Base-by-base conservation (phyloP, 2,329 filamentous ascomycete genomes). In the Aureobasidium sp. region DNA sequence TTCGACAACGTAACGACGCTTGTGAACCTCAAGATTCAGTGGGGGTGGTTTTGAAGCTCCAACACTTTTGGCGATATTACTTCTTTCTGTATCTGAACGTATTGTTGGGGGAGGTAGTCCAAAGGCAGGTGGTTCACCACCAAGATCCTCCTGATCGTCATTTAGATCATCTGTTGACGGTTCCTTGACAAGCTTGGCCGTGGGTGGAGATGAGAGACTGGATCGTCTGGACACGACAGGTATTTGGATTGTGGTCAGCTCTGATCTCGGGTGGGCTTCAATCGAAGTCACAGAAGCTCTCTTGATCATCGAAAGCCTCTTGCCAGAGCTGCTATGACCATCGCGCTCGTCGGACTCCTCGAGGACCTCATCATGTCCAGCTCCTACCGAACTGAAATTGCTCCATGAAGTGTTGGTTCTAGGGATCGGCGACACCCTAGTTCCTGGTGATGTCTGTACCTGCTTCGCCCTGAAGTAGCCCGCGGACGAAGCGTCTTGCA, bases 11-110 rank as follows among this genome's bases (percentile, higher is more conserved):
- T 63, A 62, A 14, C 73, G 73, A 31, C 74, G 73, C 65, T 79
- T 79, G 15, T 66, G 63, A 73, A 79, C 77, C 14, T 73, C 71
- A 8, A 73, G 73, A 63, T 78, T 78, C 12, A 79, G 69, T n/a
- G 76, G 74, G 14, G 76, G 75, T 9, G 68, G 69, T 27, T 57
- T 62, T 5, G 39, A 20, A 7, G 60, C 52, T 9, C 63, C 64
- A 15, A 65, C 37, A 22, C 22, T 27, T 20, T 49, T 20, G 5
- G 5, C 64, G 5, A 41, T 36, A n/a, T 39, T 55, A 27, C 62
- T 62, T 41, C 58, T 55, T 17, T 64, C 64, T 5, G 58, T 59
- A 41, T 65, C 64, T n/a, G 64, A 63, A 25, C 62, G 52, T 4
- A 65, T 37, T 6, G 53, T 63, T 22, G 45, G 36, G 22, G 63